Evolutionary conservation across 345 rosid species (phyloP).

Genomic region (Rhodamnia rubescens): DNA sequence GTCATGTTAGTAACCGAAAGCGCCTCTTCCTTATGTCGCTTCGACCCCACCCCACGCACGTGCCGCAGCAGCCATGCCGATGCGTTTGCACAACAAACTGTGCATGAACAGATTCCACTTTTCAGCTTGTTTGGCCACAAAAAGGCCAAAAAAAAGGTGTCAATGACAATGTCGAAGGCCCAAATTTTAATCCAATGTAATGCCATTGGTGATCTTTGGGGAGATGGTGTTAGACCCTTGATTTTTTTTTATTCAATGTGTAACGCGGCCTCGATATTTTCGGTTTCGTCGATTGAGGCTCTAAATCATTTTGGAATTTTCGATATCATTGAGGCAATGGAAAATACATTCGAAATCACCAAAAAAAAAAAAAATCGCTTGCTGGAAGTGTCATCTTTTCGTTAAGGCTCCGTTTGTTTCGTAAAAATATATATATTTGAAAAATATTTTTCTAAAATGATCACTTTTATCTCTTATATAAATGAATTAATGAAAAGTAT

Average conservation of each 20-base stretch:
- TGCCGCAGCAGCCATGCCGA: background rate
- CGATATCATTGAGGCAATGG: accelerated
- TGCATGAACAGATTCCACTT: background rate
- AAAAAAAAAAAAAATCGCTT: background rate
- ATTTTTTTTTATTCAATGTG: no score
- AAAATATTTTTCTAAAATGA: no score
- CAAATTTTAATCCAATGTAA: background rate
- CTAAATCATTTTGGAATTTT: background rate
- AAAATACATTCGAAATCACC: background rate
- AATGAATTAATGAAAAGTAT: no score
- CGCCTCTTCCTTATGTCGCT: background rate
- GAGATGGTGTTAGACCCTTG: background rate
- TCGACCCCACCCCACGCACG: background rate
- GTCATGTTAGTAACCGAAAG: background rate
- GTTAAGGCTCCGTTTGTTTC: no score
- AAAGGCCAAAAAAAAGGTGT: background rate
- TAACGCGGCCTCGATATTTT: background rate
- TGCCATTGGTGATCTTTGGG: background rate
- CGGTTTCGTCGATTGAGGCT: background rate
- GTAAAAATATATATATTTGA: no score
- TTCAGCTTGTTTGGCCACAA: background rate
- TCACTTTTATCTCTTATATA: no score
- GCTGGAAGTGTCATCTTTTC: background rate
- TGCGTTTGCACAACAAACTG: background rate
- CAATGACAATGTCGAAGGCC: background rate